Base-by-base conservation (phyloP, 768 basidiomycete species). In the Fomitopsis serialis region DNA sequence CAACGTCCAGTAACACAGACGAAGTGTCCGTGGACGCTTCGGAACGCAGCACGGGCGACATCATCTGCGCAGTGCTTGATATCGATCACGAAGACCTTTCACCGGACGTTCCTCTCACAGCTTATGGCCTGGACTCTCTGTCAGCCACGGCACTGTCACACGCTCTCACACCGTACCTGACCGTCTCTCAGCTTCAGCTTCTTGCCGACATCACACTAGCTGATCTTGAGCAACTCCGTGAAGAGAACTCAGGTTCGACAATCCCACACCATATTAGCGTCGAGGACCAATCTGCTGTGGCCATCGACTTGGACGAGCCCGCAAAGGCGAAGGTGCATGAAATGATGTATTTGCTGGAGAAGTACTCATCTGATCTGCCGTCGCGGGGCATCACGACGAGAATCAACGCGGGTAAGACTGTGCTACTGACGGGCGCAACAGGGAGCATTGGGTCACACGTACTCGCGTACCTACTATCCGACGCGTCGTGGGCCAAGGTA, bases 71-170 rank as follows among this genome's bases (percentile, higher is more conserved):
- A 32, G 58, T 59, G 19, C 55, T 73, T 19, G 70, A 69, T 45
- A 57, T 76, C 22, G 53, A 67, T 1, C 54, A 53, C 19, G 62
- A 67, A 21, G 72, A 74, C 29, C 69, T 76, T 42, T 63, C 65
- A 4, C 49, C 58, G 1, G 67, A 74, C 10, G 66, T 72, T 10
- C 74, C 75, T 1, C 63, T 77, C 43, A 73, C 72, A 1, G 62
- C 69, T 2, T 76, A 75, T 44, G 75, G 75, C 10, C 60, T 75
- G n/a, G 74, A 76, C 54, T 76, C 74, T 1, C 65, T 76, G 7
- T 64, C 69, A 11, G 74, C 74, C 17, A 68, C 68, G 2, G 64
- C 66, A 15, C 55, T 74, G 11, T 70, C 74, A 3, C 64, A 63
- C 48, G 63, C 64, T 2, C 64, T 76, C 35, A 62, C 64, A 6